Percentiles rank a stretch among this genome's conserved stretches.
These are phyloP conservation scores for Candida glaebosa DNA, from an alignment of 805 yeast genomes.

Conservation along the genomic window DNA sequence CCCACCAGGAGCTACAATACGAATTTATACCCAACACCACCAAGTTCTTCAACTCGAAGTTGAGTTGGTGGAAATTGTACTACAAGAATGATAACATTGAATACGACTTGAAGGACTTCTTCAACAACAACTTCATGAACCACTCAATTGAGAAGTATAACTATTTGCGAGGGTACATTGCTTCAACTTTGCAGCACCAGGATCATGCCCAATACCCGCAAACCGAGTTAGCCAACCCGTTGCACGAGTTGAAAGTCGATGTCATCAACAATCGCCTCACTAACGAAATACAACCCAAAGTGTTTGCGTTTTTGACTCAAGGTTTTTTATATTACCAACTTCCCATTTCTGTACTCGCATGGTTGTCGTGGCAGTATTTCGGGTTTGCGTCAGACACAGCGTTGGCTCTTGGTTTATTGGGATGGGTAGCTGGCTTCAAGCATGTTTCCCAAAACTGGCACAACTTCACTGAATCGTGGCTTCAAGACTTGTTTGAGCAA, in stretches of 20 bases:
- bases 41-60: slow-evolving; percentile 24
- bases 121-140: slow-evolving; percentile 32
- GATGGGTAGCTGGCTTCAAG: slow-evolving; percentile 40
- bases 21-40: slow-evolving; percentile 29
- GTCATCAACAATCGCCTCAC: slow-evolving; percentile 26
- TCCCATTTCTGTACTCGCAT: slow-evolving; percentile 31
- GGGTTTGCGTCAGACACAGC: slow-evolving; percentile 30
- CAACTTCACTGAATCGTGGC: slow-evolving; percentile 26
- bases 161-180: slow-evolving; percentile 35
- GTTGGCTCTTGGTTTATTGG: slow-evolving; percentile 31
- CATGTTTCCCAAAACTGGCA: slow-evolving; percentile 38
- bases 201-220: slow-evolving; percentile 17
- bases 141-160: slow-evolving; percentile 37
- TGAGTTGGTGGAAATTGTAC: slow-evolving; percentile 43
- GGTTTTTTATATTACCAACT: slow-evolving; percentile 36
- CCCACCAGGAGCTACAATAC: slow-evolving; percentile 36
- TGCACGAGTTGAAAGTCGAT: slow-evolving; percentile 25
- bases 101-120: slow-evolving; percentile 38
- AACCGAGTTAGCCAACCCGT: slow-evolving; percentile 23
- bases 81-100: slow-evolving; percentile 41
- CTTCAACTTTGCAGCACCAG: slow-evolving; percentile 24
- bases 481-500: slow-evolving; percentile 28
- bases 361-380: slow-evolving; percentile 29
- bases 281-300: slow-evolving; percentile 36
- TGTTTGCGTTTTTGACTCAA: slow-evolving; percentile 22